Conservation (phyloP, 352 stramenopile species). For the Pythium grandisporangium region DNA sequence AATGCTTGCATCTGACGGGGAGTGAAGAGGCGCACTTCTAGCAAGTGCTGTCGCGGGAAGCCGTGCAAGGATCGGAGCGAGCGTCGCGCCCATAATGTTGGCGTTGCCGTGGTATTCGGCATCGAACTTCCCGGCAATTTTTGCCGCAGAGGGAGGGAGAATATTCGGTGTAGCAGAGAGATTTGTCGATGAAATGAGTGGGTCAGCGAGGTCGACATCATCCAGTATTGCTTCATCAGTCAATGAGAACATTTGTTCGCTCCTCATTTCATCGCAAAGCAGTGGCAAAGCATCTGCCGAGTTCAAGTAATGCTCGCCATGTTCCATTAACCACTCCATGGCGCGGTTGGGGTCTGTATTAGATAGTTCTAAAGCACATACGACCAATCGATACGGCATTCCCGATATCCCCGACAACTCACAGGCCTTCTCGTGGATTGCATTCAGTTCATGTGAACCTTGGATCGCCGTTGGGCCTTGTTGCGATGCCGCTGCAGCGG, state of each 20-base stretch:
- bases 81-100: constrained; percentile 68
- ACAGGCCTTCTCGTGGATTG: constrained; percentile 46
- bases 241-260: constrained; percentile 29
- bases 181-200: no score
- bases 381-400: constrained; percentile 54
- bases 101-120: no score
- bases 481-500: constrained; percentile 24
- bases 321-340: constrained; percentile 86
- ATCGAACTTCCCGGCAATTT: no score
- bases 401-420: constrained; percentile 72
- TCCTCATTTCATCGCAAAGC: constrained; percentile 36
- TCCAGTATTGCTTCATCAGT: constrained; percentile 64
- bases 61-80: constrained; percentile 68
- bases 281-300: constrained; percentile 35
- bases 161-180: no score
- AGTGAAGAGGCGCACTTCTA: no score
- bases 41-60: constrained; percentile 19
- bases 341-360: constrained; percentile 76
- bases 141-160: no score
- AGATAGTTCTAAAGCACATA: constrained; percentile 64
- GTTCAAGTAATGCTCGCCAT: constrained; percentile 50
- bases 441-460: constrained; percentile 9
- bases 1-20: no score
- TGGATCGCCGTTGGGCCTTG: constrained; percentile 9
- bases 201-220: constrained; percentile 66